Evolutionary conservation across 2,329 filamentous ascomycete species (phyloP), one percentile per base, ranked within the genome.

Genomic region (Botrytis aclada): DNA sequence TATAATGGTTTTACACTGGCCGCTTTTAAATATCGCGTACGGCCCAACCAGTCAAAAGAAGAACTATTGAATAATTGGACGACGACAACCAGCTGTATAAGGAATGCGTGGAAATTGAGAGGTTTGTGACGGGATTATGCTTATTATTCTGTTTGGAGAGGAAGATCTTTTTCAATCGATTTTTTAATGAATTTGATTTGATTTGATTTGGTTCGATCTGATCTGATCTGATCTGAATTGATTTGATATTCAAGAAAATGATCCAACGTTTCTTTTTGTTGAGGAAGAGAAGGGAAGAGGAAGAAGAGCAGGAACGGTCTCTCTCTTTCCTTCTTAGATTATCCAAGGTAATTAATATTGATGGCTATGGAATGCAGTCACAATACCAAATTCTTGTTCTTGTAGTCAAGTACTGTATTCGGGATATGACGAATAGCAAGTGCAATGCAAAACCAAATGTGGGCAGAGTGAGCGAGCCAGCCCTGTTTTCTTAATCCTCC

Each of bases 1-100:
- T n/a, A 9, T 8, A 56, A 29, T 29, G 51, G 14, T 56, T 56
- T 56, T 56, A 32, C 25, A 54, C 34, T 56, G 64, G 69, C 69
- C 58, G 69, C 69, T 70, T 70, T 70, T 39, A 70, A 12, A 29
- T 29, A 45, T 32, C 29, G 29, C 39, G 34, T 16, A 45, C 29
- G 45, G 51, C 66, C 66, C 66, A 69, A 69, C 37, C 47, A 60
- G 66, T 20, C 20, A n/a, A 58, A 41, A 37, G 20, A 37, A 37
- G 25, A 56, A 29, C 14, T n/a, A n/a, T 51, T 25, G 32, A 66
- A 66, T 37, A 56, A 41, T 56, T n/a, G 34, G 10, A 66, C 32
- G 25, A 47, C 32, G 20, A 34, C 18, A 4, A n/a, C 25, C 45
- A 25, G 20, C 51, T 47, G 62, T 45, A 20, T 54, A 47, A 39